These are phyloP conservation scores for Kregervanrija delftensis DNA, from an alignment of 805 yeast species.

Conservation along the genomic window DNA sequence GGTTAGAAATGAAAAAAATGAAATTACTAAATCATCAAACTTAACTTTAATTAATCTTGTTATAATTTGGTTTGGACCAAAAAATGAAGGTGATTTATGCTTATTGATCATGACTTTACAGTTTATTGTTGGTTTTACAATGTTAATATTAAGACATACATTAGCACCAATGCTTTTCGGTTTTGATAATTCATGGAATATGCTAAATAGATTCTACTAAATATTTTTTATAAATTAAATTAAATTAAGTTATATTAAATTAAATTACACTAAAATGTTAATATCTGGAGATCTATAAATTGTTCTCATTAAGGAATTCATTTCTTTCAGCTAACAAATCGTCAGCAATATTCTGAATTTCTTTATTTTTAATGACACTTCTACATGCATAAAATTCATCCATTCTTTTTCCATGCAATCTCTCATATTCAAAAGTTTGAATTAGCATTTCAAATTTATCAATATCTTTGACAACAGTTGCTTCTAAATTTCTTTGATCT, in stretches of 20 bases:
- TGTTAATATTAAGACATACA: constrained; percentile 71
- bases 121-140: constrained; percentile 54
- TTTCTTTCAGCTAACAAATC: constrained; percentile 44
- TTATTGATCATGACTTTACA: constrained; percentile 53
- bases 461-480: constrained; percentile 85
- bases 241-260: neutral
- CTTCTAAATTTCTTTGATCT: constrained; percentile 72
- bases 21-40: constrained; percentile 52
- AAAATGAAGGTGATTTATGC: constrained; percentile 77
- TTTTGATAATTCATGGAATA: constrained; percentile 61
- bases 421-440: constrained; percentile 82
- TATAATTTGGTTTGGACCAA: constrained; percentile 84
- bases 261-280: neutral
- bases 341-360: constrained; percentile 63
- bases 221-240: neutral
- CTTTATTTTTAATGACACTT: constrained; percentile 58
- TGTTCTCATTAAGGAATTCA: constrained; percentile 15
- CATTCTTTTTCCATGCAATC: constrained; percentile 51
- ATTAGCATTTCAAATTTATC: constrained; percentile 85
- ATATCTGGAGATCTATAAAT: neutral
- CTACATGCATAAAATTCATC: constrained; percentile 65
- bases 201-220: constrained; percentile 25
- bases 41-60: constrained; percentile 81
- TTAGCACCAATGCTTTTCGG: constrained; percentile 85
- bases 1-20: constrained; percentile 23